Conservation (phyloP, 2,329 filamentous ascomycete genomes). For the Botryosphaeria dothidea region DNA sequence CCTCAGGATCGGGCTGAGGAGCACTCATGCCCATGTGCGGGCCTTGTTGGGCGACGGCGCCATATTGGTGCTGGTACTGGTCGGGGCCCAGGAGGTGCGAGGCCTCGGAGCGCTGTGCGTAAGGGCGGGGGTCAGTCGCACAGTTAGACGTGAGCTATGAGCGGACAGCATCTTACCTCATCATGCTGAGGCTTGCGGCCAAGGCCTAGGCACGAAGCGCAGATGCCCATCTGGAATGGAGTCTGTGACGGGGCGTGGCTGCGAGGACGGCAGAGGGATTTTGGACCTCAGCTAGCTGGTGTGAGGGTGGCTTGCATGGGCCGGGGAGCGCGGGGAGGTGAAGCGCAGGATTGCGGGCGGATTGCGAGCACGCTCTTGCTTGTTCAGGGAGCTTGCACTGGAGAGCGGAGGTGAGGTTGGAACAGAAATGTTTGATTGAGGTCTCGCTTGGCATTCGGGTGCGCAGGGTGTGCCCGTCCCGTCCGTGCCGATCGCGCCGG, state of each 20-base stretch:
- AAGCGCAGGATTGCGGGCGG: conserved; percentile 4
- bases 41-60: conserved; percentile 36
- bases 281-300: conserved; percentile 13
- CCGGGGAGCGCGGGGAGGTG: neutral
- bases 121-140: conserved; percentile 16
- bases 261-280: neutral
- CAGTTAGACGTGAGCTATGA: neutral
- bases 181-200: conserved; percentile 44
- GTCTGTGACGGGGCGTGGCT: conserved; percentile 11
- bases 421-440: conserved; percentile 20
- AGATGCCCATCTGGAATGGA: conserved; percentile 45
- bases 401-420: conserved; percentile 14
- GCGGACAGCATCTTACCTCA: conserved; percentile 39
- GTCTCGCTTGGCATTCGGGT: conserved; percentile 15
- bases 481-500: neutral
- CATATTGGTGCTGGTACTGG: conserved; percentile 47
- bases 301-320: conserved; percentile 19
- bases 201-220: conserved; percentile 50
- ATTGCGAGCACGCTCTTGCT: conserved; percentile 1
- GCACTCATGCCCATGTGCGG: conserved; percentile 34
- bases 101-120: conserved; percentile 44
- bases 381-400: conserved; percentile 4
- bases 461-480: neutral
- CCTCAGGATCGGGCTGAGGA: conserved; percentile 50
- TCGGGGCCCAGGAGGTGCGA: conserved; percentile 47